phyloP scores from a whole-genome alignment of 164 flowering plant species.

The Tinospora cordifolia region DNA sequence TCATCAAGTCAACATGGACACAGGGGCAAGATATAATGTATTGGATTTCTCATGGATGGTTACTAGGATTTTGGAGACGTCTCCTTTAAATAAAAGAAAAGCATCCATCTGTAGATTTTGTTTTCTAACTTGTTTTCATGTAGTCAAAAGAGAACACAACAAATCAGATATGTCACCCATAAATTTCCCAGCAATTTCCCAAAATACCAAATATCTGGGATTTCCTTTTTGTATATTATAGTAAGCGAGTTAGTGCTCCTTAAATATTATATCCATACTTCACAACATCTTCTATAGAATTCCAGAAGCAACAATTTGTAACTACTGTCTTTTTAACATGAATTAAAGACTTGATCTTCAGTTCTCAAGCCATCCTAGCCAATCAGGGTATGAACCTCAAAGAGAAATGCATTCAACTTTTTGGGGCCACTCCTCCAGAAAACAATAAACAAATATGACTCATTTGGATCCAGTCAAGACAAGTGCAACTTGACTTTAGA shows the following conservation, averaged over 20 bases:
- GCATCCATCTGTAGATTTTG: not conserved
- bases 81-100: no score
- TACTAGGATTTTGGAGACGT: no score
- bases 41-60: not conserved
- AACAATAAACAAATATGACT: not conserved
- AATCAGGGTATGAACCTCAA: not conserved
- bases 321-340: not conserved
- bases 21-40: not conserved
- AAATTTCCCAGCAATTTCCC: not conserved
- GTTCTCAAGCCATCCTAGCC: slow-evolving; percentile 1
- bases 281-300: not conserved
- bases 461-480: not conserved
- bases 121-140: not conserved
- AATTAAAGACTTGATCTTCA: not conserved
- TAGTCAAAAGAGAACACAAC: not conserved
- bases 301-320: not conserved
- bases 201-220: not conserved
- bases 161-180: not conserved
- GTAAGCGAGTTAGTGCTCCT: no score
- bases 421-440: not conserved
- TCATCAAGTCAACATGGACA: not conserved
- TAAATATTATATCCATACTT: no score
- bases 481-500: not conserved
- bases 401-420: not conserved
- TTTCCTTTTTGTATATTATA: not conserved